Percentiles rank a stretch among this genome's conserved stretches.
phyloP scores from a whole-genome alignment of 2,329 filamentous ascomycete species.

The Aspergillus tanneri region DNA sequence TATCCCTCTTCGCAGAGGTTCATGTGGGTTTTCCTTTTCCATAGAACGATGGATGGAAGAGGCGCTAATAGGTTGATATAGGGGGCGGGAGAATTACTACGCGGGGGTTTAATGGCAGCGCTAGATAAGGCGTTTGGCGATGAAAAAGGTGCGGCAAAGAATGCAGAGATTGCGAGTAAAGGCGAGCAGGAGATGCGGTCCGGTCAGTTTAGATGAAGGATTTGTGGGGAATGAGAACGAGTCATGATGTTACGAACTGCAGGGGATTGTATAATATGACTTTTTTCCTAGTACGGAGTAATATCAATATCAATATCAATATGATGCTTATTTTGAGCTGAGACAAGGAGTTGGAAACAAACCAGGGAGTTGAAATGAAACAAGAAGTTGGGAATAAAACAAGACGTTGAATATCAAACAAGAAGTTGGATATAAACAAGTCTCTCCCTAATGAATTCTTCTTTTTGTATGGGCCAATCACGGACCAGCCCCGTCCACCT shows the following conservation, averaged over 20 bases:
- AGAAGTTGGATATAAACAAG: too few species aligned
- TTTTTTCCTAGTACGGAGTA: too few species aligned
- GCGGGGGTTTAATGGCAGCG: slow-evolving; percentile 38
- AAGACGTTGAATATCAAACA: too few species aligned
- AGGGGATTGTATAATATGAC: too few species aligned
- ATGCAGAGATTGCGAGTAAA: slow-evolving; percentile 36
- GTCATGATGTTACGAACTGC: neutral
- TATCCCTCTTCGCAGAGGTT: slow-evolving; percentile 31
- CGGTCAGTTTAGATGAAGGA: slow-evolving; percentile 26
- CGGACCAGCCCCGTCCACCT: too few species aligned
- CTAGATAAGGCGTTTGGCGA: slow-evolving; percentile 42
- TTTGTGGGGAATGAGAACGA: neutral
- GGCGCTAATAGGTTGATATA: slow-evolving; percentile 13
- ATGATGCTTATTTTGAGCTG: too few species aligned
- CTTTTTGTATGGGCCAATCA: too few species aligned
- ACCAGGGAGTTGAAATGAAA: too few species aligned
- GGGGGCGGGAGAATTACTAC: slow-evolving; percentile 43
- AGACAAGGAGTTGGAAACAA: too few species aligned
- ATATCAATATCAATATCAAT: too few species aligned
- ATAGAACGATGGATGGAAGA: neutral
- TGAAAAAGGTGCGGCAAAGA: slow-evolving; percentile 35
- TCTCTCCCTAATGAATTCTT: too few species aligned
- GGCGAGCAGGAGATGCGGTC: slow-evolving; percentile 37
- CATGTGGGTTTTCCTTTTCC: slow-evolving; percentile 31
- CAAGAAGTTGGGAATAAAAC: too few species aligned